These are phyloP conservation scores for Acanthamoeba triangularis DNA, from an alignment of 208 protist genomes.

Conservation along the genomic window DNA sequence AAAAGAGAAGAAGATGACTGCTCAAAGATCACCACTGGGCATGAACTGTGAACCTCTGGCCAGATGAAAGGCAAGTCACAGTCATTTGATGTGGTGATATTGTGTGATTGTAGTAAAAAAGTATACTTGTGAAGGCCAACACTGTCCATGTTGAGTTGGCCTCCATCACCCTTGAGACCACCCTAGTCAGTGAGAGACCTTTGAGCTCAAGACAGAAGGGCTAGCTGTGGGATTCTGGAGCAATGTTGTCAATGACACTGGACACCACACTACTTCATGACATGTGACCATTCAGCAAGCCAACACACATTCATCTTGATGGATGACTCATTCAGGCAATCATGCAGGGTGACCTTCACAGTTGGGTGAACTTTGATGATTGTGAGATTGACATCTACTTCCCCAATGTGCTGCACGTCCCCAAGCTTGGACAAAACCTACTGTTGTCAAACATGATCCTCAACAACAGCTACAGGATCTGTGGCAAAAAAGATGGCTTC, in stretches of 20 bases:
- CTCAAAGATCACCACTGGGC: too few relatives aligned
- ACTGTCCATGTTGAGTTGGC: neutral
- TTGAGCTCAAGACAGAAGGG: too few relatives aligned
- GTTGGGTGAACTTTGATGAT: neutral
- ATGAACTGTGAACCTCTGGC: too few relatives aligned
- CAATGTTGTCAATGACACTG: neutral
- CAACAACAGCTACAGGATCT: too few relatives aligned
- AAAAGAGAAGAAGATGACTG: too few relatives aligned
- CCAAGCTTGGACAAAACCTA: too few relatives aligned
- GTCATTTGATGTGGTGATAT: too few relatives aligned
- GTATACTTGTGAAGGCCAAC: neutral
- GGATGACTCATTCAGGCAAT: neutral
- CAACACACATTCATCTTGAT: neutral
- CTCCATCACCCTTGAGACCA: neutral
- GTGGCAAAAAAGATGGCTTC: neutral
- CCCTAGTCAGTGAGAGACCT: too few relatives aligned
- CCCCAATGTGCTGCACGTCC: neutral
- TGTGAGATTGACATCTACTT: neutral
- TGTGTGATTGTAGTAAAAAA: too few relatives aligned
- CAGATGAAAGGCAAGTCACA: too few relatives aligned
- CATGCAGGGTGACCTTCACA: neutral
- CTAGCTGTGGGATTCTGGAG: neutral
- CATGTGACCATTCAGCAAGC: neutral
- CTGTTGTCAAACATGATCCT: neutral
- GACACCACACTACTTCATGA: neutral